A percentile compares a stretch with the other conserved stretches of the same genome.
Evolutionary conservation across 2,329 filamentous ascomycete species (phyloP).

Genomic region (Ophiostoma himal-ulmi): DNA sequence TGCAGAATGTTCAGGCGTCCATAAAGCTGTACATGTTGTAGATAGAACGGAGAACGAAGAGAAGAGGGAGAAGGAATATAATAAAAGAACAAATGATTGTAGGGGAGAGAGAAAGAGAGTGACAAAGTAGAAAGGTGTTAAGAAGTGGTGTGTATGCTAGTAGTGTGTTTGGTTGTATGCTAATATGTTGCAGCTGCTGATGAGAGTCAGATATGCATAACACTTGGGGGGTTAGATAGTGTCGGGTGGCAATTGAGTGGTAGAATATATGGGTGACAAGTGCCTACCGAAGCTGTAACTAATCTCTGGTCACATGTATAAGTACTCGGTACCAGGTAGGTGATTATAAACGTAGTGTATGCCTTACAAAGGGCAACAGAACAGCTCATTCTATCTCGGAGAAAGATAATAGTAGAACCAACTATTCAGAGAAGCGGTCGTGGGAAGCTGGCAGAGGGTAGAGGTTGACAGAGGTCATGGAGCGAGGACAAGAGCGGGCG

Average conservation of each 20-base stretch:
- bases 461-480: background rate
- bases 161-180: background rate
- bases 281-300: background rate
- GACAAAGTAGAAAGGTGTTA: background rate
- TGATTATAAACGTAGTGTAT: background rate
- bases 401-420: background rate
- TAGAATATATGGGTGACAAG: background rate
- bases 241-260: background rate
- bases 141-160: background rate
- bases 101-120: background rate
- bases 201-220: background rate
- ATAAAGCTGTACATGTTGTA: background rate
- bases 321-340: background rate
- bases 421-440: background rate
- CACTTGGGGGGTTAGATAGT: background rate
- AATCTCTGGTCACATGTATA: background rate
- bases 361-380: background rate
- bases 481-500: background rate
- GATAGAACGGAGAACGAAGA: background rate
- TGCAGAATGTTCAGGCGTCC: background rate
- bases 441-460: background rate
- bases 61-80: background rate
- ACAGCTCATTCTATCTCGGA: background rate
- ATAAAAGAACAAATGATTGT: background rate
- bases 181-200: background rate